Conservation (phyloP, 2,329 filamentous ascomycete species). For the Fusarium begoniae region DNA sequence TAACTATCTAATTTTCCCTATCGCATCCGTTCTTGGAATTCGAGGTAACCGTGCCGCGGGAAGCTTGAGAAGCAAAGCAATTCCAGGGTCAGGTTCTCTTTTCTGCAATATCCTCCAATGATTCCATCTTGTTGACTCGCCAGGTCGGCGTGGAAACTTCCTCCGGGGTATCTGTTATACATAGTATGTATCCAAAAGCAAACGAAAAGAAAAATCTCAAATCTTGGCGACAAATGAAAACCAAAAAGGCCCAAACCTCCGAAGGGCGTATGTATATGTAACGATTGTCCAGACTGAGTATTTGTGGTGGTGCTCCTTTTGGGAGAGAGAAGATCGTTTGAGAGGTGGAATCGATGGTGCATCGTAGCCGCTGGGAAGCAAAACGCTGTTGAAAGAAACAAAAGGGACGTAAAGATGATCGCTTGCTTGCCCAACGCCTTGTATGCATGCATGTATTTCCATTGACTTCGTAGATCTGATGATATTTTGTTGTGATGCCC, state of each 20-base stretch:
- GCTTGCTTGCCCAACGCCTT: conserved; percentile 41
- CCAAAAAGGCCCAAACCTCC: conserved; percentile 5
- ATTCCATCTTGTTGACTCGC: conserved; percentile 31
- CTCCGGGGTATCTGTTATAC: conserved; percentile 44
- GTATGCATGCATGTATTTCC: conserved; percentile 36
- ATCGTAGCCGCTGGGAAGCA: conserved; percentile 25
- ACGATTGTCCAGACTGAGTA: conserved; percentile 22
- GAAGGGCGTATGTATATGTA: conserved; percentile 1
- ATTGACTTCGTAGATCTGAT: conserved; percentile 28
- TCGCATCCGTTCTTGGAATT: neutral
- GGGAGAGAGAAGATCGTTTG: conserved; percentile 11
- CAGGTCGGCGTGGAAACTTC: conserved; percentile 33
- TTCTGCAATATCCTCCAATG: conserved; percentile 20
- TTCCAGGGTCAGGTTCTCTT: neutral
- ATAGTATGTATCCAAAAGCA: conserved; percentile 36
- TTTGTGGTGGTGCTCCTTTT: neutral
- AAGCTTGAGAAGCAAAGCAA: neutral
- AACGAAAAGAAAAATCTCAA: conserved; percentile 22
- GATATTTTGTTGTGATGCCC: conserved; percentile 22
- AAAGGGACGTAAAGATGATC: conserved; percentile 28
- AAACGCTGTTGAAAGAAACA: conserved; percentile 20
- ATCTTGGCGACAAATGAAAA: conserved; percentile 37
- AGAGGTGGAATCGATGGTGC: conserved; percentile 24
- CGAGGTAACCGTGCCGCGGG: neutral
- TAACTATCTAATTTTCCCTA: conserved; percentile 16